phyloP scores from a whole-genome alignment of 2,329 filamentous ascomycete genomes.

The Apiospora pterosperma region DNA sequence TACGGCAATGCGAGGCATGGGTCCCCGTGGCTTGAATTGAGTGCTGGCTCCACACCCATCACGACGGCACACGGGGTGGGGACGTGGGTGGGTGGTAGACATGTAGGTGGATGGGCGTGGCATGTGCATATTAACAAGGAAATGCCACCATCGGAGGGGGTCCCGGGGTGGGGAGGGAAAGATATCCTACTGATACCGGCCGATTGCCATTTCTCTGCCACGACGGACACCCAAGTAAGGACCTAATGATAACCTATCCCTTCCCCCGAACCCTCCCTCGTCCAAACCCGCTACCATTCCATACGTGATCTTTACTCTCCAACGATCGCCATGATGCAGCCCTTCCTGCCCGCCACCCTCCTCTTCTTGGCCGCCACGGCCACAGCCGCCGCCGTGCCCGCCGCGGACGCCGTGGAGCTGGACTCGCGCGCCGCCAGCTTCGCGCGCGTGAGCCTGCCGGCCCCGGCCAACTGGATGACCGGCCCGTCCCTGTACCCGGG shows the following conservation, averaged over 20 bases:
- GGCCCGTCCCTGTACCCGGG: neutral
- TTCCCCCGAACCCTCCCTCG: too few relatives aligned
- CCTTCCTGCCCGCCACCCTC: neutral
- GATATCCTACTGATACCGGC: too few relatives aligned
- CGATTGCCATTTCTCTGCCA: too few relatives aligned
- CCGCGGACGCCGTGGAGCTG: neutral
- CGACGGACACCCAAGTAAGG: too few relatives aligned
- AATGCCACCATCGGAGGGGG: neutral
- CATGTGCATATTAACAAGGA: neutral
- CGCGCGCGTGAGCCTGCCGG: neutral
- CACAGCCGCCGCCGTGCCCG: neutral
- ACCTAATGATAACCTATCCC: too few relatives aligned
- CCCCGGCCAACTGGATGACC: constrained; percentile 5
- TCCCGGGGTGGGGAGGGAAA: too few relatives aligned
- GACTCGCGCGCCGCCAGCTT: neutral
- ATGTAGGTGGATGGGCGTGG: neutral
- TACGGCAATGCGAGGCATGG: neutral
- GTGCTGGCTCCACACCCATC: neutral
- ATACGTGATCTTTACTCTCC: neutral
- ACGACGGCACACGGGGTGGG: neutral
- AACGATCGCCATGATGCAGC: neutral
- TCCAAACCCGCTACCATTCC: too few relatives aligned
- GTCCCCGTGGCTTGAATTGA: neutral
- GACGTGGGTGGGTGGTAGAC: neutral
- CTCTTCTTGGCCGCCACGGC: neutral